Base-by-base conservation (phyloP, 805 yeast species). In the Yamadazyma insecticola region DNA sequence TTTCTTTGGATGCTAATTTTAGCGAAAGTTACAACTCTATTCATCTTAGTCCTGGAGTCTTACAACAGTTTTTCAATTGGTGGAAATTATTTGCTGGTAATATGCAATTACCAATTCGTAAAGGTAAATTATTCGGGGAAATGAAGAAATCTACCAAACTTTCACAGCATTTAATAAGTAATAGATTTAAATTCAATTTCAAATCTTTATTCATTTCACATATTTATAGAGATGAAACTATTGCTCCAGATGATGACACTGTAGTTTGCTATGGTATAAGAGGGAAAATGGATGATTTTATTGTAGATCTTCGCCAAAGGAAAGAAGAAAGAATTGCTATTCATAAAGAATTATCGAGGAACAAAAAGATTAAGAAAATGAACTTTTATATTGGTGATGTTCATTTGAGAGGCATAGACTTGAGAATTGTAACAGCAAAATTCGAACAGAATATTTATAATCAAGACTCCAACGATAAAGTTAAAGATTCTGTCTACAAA, bases 41-140 rank as follows among this genome's bases (percentile, higher is more conserved):
- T 26, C 95, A 89, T 50, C 57, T 90, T 31, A 70, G 88, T 2
- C 95, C 96, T 2, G 63, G 63, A 4, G 71, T 79, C 0, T 67
- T 90, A 43, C 51, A 60, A 6, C 82, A 78, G 37, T 88, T 92
- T 59, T 78, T 76, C 47, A 50, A 55, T 4, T 92, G 97, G 97
- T 89, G 96, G 95, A 57, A 60, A 20, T 70, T 84, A 42, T 90
- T 90, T 55, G 72, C 81, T n/a, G 81, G 90, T 16, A 78, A 81
- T 33, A 67, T 82, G 43, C 76, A 87, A 31, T 63, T 89, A 13
- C 96, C 97, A 0, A 72, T 87, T 11, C 71, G 94, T 30, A 68
- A 74, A 27, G 97, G 97, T 0, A 54, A 59, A 1, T 50, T 92
- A 15, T 90, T 86, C 61, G 77, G 76, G 0, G 74, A 74, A 14